A percentile compares a stretch with the other conserved stretches of the same genome.
Conservation (phyloP, 805 yeast species). For the Brettanomyces bruxellensis region DNA sequence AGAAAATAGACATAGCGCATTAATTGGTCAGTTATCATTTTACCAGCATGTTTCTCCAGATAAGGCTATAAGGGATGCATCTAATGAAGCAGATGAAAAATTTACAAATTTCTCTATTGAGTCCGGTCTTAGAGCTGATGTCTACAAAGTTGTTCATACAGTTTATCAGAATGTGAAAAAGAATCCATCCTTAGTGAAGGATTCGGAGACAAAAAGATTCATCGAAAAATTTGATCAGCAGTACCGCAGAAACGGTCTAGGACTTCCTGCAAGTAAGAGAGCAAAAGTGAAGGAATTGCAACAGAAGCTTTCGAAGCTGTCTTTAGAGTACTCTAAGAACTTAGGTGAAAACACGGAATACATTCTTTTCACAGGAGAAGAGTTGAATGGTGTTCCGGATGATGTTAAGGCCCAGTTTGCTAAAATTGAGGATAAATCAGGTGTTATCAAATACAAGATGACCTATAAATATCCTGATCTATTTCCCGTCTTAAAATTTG, state of each 20-base stretch:
- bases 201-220: slow-evolving; percentile 48
- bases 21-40: slow-evolving; percentile 49
- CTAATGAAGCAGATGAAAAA: slow-evolving; percentile 51
- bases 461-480: slow-evolving; percentile 78
- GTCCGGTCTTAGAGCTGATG: slow-evolving; percentile 54
- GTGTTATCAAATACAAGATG: slow-evolving; percentile 43
- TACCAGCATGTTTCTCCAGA: slow-evolving; percentile 64
- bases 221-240: slow-evolving; percentile 47
- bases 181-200: slow-evolving; percentile 19
- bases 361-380: slow-evolving; percentile 50
- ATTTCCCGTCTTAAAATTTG: slow-evolving; percentile 69
- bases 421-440: slow-evolving; percentile 28
- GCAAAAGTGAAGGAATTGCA: slow-evolving; percentile 48
- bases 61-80: slow-evolving; percentile 62
- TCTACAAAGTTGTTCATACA: slow-evolving; percentile 48
- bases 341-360: slow-evolving; percentile 63
- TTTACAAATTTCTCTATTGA: slow-evolving; percentile 55
- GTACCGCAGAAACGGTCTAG: slow-evolving; percentile 63
- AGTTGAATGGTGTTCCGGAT: slow-evolving; percentile 67
- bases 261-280: slow-evolving; percentile 45
- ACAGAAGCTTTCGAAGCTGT: slow-evolving; percentile 47
- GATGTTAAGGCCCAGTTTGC: slow-evolving; percentile 53
- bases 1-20: slow-evolving; percentile 39
- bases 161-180: slow-evolving; percentile 34
- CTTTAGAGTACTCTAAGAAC: slow-evolving; percentile 53